Evolutionary conservation across 169 alveolate species (phyloP).

Genomic region (Plasmodium cynomolgi): DNA sequence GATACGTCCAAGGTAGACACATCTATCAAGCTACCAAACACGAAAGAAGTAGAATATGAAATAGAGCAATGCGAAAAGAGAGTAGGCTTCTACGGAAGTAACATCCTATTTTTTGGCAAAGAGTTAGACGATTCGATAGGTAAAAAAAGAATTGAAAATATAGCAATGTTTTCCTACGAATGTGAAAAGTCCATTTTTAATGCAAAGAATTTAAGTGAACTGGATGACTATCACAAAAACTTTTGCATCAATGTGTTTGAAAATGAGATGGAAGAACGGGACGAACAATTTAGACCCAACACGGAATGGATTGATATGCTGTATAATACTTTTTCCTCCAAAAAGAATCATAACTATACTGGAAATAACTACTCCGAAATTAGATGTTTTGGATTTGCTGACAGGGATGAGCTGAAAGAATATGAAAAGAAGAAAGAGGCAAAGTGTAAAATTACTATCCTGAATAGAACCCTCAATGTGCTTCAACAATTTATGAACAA

Average conservation of each 20-base stretch:
- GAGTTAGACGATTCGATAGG: conserved; percentile 57
- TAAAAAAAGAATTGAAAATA: conserved; percentile 23
- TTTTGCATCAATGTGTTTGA: conserved; percentile 33
- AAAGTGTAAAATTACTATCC: conserved; percentile 35
- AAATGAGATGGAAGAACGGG: conserved; percentile 11
- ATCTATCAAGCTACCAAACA: conserved; percentile 17
- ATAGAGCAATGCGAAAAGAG: conserved; percentile 38
- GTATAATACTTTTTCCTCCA: conserved; percentile 39
- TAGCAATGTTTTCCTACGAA: conserved; percentile 67
- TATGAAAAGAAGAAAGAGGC: conserved; percentile 46
- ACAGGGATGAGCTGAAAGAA: conserved; percentile 39
- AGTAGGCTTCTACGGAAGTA: conserved; percentile 58
- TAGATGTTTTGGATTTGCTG: conserved; percentile 71
- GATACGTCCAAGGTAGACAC: conserved; percentile 30
- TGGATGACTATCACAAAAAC: conserved; percentile 41
- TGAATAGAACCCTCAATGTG: conserved; percentile 19
- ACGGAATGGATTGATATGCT: conserved; percentile 64
- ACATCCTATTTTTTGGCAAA: conserved; percentile 19
- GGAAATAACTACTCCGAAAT: conserved; percentile 27
- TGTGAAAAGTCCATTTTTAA: conserved; percentile 61
- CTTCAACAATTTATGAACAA: conserved; percentile 59
- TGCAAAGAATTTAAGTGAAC: conserved; percentile 40
- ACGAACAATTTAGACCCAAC: conserved; percentile 23
- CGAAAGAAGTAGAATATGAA: background rate
- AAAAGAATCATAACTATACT: conserved; percentile 22